Percentiles rank a stretch among this genome's conserved stretches.
phyloP scores from a whole-genome alignment of 129 eudicot species.

The carrot (Daucus carota) region DH1_v3.0 NC_030387.2:36826501-36827000 shows the following conservation, averaged over 20 bases:
- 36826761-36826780: not conserved
- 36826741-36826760: not conserved
- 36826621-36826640: conserved; percentile 4
- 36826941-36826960: not conserved
- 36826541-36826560: conserved; percentile 13
- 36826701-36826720: conserved; percentile 1
- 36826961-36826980: not conserved
- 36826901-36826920: not conserved
- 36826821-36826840: no score
- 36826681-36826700: not conserved
- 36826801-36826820: no score
- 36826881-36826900: no score
- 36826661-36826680: not conserved
- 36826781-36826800: no score
- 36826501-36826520: not conserved
- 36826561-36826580: not conserved
- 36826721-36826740: not conserved
- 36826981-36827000: not conserved
- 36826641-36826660: not conserved
- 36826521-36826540: not conserved
- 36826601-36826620: not conserved
- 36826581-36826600: not conserved
- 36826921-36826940: not conserved
- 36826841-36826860: no score
- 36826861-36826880: no score